Percentiles rank a stretch among this genome's conserved stretches.
phyloP scores from a whole-genome alignment of 2,329 filamentous ascomycete genomes.

The Beauveria varroae region DNA sequence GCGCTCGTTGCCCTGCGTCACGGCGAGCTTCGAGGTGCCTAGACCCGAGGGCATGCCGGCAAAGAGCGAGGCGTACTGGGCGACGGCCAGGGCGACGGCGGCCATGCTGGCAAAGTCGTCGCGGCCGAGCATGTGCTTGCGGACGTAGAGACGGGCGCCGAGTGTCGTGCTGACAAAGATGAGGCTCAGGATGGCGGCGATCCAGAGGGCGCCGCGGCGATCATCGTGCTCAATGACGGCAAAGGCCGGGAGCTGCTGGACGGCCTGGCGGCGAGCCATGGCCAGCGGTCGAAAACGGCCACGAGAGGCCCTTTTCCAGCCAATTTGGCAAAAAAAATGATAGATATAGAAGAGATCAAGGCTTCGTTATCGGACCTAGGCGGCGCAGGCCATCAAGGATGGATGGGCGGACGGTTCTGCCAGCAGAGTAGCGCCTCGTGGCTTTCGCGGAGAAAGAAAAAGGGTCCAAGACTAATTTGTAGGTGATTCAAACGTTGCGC shows the following conservation, averaged over 20 bases:
- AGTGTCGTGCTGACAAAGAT: conserved; percentile 11
- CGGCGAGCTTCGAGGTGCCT: conserved; percentile 11
- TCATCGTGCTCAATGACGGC: conserved; percentile 10
- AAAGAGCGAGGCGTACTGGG: conserved; percentile 13
- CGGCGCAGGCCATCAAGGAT: no score
- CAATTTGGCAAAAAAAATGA: not conserved
- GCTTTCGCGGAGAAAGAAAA: no score
- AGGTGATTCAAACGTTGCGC: no score
- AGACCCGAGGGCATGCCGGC: conserved; percentile 11
- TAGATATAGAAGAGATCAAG: no score
- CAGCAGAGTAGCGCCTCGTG: no score
- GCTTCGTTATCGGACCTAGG: no score
- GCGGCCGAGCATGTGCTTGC: conserved; percentile 13
- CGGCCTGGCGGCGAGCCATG: not conserved
- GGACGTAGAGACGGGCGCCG: conserved; percentile 11
- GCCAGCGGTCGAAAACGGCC: not conserved
- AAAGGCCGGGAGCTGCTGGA: conserved; percentile 6
- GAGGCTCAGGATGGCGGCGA: conserved; percentile 14
- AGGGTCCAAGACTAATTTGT: no score
- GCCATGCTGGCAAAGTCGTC: conserved; percentile 13
- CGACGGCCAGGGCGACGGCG: not conserved
- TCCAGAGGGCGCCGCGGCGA: conserved; percentile 15
- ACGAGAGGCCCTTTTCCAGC: no score
- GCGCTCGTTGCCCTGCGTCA: conserved; percentile 4
- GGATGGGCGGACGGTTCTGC: no score